Conservation (phyloP, 768 basidiomycete genomes). For the Mycena indigotica region DNA sequence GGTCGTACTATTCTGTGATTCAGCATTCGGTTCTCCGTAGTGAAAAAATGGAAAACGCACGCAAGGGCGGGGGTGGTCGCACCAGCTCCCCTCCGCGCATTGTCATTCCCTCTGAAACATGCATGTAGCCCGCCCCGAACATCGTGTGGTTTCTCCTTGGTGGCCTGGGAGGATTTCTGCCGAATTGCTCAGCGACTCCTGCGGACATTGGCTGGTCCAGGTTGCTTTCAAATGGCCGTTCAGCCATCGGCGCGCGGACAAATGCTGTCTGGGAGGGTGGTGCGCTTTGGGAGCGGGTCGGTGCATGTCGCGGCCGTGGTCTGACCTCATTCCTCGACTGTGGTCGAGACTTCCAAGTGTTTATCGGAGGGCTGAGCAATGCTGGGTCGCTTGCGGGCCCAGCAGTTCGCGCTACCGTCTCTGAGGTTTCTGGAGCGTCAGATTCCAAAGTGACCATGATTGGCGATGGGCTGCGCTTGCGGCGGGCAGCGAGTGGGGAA, state of each 20-base stretch:
- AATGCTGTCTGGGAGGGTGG: constrained; percentile 30
- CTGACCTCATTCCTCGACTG: constrained; percentile 13
- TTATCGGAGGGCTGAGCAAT: constrained; percentile 50
- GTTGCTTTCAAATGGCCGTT: not conserved
- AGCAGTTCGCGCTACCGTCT: constrained; percentile 25
- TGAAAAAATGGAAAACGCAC: constrained; percentile 42
- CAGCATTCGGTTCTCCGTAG: constrained; percentile 1
- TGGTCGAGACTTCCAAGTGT: constrained; percentile 46
- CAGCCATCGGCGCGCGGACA: not conserved
- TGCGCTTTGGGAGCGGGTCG: constrained; percentile 51
- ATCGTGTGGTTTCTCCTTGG: constrained; percentile 35
- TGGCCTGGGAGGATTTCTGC: too few relatives aligned
- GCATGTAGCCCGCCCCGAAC: constrained; percentile 25
- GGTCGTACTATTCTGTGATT: constrained; percentile 60
- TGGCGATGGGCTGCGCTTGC: constrained; percentile 20
- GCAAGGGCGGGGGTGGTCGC: constrained; percentile 64
- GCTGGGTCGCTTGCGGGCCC: constrained; percentile 31
- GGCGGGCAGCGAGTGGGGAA: constrained; percentile 24
- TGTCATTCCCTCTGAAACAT: constrained; percentile 23
- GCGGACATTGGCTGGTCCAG: not conserved
- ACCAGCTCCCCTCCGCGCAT: constrained; percentile 50
- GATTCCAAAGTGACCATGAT: constrained; percentile 47
- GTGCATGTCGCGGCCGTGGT: constrained; percentile 38
- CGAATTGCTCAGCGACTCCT: constrained; percentile 10
- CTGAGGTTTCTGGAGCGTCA: constrained; percentile 7